Conservation (phyloP, 2,329 filamentous ascomycete species). For the Elsinoe perseae region DNA sequence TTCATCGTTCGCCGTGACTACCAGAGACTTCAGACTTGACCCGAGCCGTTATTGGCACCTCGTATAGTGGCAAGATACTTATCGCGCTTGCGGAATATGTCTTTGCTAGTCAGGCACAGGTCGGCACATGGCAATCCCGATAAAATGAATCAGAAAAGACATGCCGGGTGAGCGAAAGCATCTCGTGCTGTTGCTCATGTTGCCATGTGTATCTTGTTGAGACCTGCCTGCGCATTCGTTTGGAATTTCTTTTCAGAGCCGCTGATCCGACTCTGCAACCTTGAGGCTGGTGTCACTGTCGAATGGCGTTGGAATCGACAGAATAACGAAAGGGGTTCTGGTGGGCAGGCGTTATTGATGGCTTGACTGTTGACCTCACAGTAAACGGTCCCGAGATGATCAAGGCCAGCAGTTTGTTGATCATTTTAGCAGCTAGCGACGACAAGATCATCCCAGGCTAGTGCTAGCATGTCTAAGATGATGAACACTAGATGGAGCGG, state of each 20-base stretch:
- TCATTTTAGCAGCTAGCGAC: neutral
- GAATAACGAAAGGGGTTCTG: neutral
- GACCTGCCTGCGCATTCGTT: neutral
- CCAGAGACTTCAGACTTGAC: neutral
- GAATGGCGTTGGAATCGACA: neutral
- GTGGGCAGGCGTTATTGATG: neutral
- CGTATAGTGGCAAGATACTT: neutral
- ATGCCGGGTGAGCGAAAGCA: too few species aligned
- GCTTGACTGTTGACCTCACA: neutral
- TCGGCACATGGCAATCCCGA: neutral
- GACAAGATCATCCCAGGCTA: neutral
- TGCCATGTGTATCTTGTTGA: neutral
- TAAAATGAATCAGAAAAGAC: neutral
- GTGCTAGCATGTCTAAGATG: slow-evolving; percentile 4
- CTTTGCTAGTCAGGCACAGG: neutral
- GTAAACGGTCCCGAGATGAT: slow-evolving; percentile 7
- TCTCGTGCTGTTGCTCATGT: neutral
- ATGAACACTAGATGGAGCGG: neutral
- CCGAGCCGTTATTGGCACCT: neutral
- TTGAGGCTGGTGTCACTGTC: neutral
- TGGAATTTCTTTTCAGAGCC: neutral
- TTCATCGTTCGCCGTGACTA: neutral
- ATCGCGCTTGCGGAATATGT: neutral
- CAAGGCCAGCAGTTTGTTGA: neutral
- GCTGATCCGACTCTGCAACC: neutral